Conservation (phyloP, 2,329 filamentous ascomycete genomes). For the Colletotrichum musicola region DNA sequence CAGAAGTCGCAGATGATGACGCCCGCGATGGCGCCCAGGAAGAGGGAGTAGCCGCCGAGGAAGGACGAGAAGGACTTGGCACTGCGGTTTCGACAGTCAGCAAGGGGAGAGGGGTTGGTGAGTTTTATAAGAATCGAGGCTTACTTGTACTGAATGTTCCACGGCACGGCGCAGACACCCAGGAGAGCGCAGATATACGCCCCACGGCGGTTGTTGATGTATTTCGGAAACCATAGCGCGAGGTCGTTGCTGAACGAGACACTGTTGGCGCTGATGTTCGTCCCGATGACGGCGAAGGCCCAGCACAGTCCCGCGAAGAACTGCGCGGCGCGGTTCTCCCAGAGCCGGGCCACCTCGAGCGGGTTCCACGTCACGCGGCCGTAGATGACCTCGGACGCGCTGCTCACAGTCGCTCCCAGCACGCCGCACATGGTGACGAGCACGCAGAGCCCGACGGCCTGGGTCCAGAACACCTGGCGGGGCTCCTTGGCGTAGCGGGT, state of each 20-base stretch:
- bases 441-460: slow-evolving; percentile 37
- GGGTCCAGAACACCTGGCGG: slow-evolving; percentile 38
- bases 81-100: slow-evolving; percentile 41
- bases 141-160: slow-evolving; percentile 40
- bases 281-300: slow-evolving; percentile 61
- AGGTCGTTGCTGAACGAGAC: slow-evolving; percentile 67
- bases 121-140: background rate
- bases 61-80: slow-evolving; percentile 43
- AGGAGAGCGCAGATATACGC: slow-evolving; percentile 51
- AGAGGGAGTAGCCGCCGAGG: slow-evolving; percentile 51
- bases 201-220: slow-evolving; percentile 64
- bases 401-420: slow-evolving; percentile 59
- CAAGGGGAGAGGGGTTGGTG: slow-evolving; percentile 27
- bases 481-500: slow-evolving; percentile 41
- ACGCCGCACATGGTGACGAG: slow-evolving; percentile 52
- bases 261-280: slow-evolving; percentile 65
- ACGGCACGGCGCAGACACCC: slow-evolving; percentile 38
- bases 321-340: slow-evolving; percentile 46
- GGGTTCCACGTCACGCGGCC: slow-evolving; percentile 46
- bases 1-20: slow-evolving; percentile 54
- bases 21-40: slow-evolving; percentile 53
- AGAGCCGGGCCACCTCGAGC: slow-evolving; percentile 44
- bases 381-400: slow-evolving; percentile 48
- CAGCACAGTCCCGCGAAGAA: slow-evolving; percentile 48
- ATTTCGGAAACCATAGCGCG: slow-evolving; percentile 63